Conservation (phyloP, 176 grass and related monocot genomes). For the Zoysia japonica region DNA sequence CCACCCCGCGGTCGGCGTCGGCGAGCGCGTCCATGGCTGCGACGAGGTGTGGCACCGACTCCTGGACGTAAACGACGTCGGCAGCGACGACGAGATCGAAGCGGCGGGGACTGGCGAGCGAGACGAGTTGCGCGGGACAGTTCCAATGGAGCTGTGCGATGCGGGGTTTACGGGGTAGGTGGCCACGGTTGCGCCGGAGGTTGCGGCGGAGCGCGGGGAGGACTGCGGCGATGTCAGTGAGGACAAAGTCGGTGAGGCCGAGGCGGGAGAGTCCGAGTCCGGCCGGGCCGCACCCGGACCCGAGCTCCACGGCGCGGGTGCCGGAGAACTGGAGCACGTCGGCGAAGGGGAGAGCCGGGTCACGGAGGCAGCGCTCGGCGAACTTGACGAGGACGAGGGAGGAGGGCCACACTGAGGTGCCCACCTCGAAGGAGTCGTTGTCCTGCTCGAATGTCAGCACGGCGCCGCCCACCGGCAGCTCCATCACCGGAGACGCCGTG, state of each 20-base stretch:
- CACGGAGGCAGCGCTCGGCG: constrained; percentile 68
- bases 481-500: constrained; percentile 84
- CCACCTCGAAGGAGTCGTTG: constrained; percentile 92
- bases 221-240: constrained; percentile 88
- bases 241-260: constrained; percentile 68
- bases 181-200: constrained; percentile 68
- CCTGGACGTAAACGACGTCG: constrained; percentile 87
- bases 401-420: constrained; percentile 92
- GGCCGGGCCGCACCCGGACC: constrained; percentile 78
- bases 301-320: constrained; percentile 74
- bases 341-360: constrained; percentile 59
- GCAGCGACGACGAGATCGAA: constrained; percentile 87
- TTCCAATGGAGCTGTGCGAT: constrained; percentile 87
- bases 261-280: constrained; percentile 76
- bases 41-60: constrained; percentile 75
- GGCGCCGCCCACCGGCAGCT: constrained; percentile 62
- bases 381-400: constrained; percentile 98
- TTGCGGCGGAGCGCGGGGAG: constrained; percentile 86
- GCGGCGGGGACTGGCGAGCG: constrained; percentile 49
- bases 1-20: constrained; percentile 54
- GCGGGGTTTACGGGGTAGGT: constrained; percentile 60
- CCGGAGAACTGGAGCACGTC: constrained; percentile 73
- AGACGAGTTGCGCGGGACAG: constrained; percentile 57
- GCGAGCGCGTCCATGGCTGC: constrained; percentile 80
- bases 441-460: constrained; percentile 91